Evolutionary conservation across 371 early-diverging fungal genomes (phyloP), one percentile per base, ranked within the genome.

Genomic region (Gilbertella persicaria): DNA sequence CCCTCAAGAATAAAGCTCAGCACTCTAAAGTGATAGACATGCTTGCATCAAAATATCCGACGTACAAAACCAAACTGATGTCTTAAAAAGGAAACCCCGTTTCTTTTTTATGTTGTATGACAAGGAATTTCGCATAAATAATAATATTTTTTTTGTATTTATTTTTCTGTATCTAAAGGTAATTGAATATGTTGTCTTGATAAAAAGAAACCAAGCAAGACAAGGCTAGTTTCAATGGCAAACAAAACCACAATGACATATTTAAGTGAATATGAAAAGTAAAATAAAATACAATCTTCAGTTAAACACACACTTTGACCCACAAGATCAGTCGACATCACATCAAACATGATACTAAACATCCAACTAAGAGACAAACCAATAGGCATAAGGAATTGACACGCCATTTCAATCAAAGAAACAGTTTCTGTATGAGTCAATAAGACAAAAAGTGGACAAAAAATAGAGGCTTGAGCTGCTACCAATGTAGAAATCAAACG

Each of bases 401-500:
- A 70, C 3, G 63, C 10, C 7, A 58, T 46, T 23, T 74, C 71
- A 25, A 49, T 40, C 5, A 54, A 9, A 19, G 41, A 42, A 17
- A n/a, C 47, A n/a, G n/a, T n/a, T n/a, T n/a, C n/a, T n/a, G n/a
- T n/a, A n/a, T n/a, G n/a, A n/a, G 33, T 45, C 1, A 63, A 16
- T 10, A 75, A 30, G 14, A 68, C 38, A 19, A 77, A 64, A 0
- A 77, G 38, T 12, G 73, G 69, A 29, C 73, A 77, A 28, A 77
- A 49, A 12, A 70, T 66, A 19, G 77, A 73, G 3, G 73, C 73
- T 25, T 73, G 77, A 13, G 71, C 64, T 9, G 77, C 71, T 8
- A 77, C 73, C 16, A 77, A 42, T 0, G 73, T 77, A 0, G 77
- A 66, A 17, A 77, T 77, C 19, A 77, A 45, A n/a, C 69, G 58